Percentiles rank a stretch among this genome's conserved stretches.
phyloP scores from a whole-genome alignment of 441 rosid species.

The Adansonia madagascariensis region DNA sequence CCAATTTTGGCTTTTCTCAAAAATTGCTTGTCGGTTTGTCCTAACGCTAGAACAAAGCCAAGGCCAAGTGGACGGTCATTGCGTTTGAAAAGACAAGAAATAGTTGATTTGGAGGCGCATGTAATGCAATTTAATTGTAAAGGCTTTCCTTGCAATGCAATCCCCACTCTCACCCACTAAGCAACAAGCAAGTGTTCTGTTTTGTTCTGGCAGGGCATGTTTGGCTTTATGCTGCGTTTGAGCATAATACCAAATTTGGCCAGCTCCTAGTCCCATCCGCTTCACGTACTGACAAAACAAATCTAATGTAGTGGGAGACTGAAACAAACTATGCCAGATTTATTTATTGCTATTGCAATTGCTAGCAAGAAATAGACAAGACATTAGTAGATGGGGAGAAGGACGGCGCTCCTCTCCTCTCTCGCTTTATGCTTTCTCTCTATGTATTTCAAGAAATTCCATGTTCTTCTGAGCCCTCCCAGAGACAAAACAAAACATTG shows the following conservation, averaged over 20 bases:
- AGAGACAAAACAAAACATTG: constrained; percentile 50
- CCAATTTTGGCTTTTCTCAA: constrained; percentile 37
- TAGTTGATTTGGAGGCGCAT: constrained; percentile 43
- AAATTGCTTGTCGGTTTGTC: constrained; percentile 40
- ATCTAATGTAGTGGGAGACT: constrained; percentile 18
- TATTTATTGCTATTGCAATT: background rate
- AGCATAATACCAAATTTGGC: constrained; percentile 42
- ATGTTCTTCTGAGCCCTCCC: constrained; percentile 51
- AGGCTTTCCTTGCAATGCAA: constrained; percentile 35
- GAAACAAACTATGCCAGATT: background rate
- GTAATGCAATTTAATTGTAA: background rate
- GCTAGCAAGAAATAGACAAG: no score
- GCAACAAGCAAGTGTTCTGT: constrained; percentile 56
- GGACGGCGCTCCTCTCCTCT: constrained; percentile 16
- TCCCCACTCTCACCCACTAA: constrained; percentile 54
- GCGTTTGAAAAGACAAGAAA: constrained; percentile 34
- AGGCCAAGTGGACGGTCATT: constrained; percentile 30
- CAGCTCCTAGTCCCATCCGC: constrained; percentile 48
- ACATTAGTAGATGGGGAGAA: background rate
- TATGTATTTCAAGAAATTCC: constrained; percentile 63
- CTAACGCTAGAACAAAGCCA: constrained; percentile 31
- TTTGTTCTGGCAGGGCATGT: constrained; percentile 22
- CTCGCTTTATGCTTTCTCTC: constrained; percentile 17
- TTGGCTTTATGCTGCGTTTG: background rate
- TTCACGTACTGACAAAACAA: constrained; percentile 32